These are phyloP conservation scores for Colletotrichum falcatum DNA, from an alignment of 2,329 filamentous ascomycete genomes.

Conservation along the genomic window DNA sequence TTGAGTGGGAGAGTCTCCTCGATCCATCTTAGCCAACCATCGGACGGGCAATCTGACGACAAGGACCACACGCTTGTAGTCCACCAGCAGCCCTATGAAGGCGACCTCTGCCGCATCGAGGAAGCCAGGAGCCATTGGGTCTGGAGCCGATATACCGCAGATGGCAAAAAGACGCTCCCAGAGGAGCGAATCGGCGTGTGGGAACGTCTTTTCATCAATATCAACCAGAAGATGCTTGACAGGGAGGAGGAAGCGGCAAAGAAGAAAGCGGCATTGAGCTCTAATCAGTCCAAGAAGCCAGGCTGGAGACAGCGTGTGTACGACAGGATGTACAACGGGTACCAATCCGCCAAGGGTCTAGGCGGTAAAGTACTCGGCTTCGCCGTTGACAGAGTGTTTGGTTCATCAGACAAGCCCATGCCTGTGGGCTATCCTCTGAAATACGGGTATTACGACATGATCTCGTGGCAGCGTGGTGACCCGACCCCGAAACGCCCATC, in stretches of 20 bases:
- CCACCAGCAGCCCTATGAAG: conserved; percentile 40
- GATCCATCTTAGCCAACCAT: neutral
- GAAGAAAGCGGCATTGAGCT: neutral
- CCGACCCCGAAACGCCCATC: neutral
- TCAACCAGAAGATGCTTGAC: conserved; percentile 38
- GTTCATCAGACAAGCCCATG: neutral
- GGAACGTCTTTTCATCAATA: conserved; percentile 42
- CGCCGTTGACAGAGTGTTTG: conserved; percentile 11
- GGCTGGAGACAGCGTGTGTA: neutral
- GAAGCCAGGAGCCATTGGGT: conserved; percentile 32
- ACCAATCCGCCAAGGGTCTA: neutral
- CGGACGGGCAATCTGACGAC: neutral
- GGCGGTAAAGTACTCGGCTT: conserved; percentile 8
- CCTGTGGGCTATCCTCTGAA: neutral
- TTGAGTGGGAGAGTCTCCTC: conserved; percentile 27
- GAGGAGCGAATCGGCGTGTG: conserved; percentile 44
- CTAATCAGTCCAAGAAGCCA: neutral
- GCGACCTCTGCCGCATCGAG: conserved; percentile 36
- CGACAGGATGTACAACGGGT: neutral
- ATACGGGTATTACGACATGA: conserved; percentile 39
- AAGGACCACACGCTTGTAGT: conserved; percentile 21
- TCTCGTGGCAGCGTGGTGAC: conserved; percentile 39
- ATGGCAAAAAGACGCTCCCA: conserved; percentile 1
- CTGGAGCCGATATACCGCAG: conserved; percentile 14
- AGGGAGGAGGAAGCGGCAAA: neutral